These are phyloP conservation scores for Acmispon strigosus DNA, from an alignment of 306 rosid genomes.

Conservation along the genomic window DNA sequence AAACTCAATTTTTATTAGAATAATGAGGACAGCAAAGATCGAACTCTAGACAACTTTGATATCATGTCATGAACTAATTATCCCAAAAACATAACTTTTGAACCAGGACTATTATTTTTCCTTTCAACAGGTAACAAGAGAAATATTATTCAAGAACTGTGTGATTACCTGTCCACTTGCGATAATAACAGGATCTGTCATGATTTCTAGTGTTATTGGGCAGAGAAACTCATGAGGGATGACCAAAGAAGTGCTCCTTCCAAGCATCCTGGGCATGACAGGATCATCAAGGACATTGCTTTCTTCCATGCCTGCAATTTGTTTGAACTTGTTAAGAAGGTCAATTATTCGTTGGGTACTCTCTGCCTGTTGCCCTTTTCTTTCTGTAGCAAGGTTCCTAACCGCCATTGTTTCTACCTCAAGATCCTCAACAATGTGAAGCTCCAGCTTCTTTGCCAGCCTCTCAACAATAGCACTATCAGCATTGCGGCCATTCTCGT, in stretches of 20 bases:
- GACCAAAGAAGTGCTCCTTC: constrained; percentile 42
- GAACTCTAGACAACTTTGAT: too few relatives aligned
- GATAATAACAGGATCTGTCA: constrained; percentile 86
- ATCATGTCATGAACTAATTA: too few relatives aligned
- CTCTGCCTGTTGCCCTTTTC: constrained; percentile 52
- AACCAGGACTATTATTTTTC: background rate
- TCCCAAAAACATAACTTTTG: background rate
- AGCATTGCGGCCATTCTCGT: constrained; percentile 48
- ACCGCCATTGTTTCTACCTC: constrained; percentile 58
- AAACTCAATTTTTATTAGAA: too few relatives aligned
- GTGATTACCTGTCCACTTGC: constrained; percentile 79
- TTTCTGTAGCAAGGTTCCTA: constrained; percentile 40
- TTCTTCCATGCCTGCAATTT: constrained; percentile 52
- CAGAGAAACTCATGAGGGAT: constrained; percentile 92
- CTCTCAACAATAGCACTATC: constrained; percentile 72
- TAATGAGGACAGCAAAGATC: too few relatives aligned
- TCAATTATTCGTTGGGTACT: constrained; percentile 44
- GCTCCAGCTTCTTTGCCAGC: constrained; percentile 65
- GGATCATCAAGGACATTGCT: constrained; percentile 40
- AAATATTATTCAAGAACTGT: background rate
- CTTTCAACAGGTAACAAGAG: background rate
- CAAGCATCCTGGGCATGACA: constrained; percentile 32
- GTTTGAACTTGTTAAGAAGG: constrained; percentile 57
- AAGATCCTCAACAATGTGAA: constrained; percentile 56
- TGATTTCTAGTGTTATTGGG: constrained; percentile 79